These are phyloP conservation scores for Ganoderma sinense DNA, from an alignment of 1,284 basidiomycete species.

Conservation along the genomic window DNA sequence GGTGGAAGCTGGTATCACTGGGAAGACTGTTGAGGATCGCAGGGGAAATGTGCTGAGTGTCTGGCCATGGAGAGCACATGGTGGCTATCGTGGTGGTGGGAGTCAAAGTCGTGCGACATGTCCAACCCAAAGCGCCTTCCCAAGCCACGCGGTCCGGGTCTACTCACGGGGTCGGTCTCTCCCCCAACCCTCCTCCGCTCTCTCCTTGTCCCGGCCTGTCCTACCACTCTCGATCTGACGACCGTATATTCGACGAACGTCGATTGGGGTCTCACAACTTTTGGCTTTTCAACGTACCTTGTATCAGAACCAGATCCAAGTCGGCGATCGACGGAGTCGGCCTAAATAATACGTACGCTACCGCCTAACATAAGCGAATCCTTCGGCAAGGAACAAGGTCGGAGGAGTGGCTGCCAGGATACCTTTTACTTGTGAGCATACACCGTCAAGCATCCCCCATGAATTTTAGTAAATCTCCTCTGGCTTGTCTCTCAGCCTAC, in stretches of 20 bases:
- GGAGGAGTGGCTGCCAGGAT: neutral
- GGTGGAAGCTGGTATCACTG: too few species aligned
- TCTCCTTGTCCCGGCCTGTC: neutral
- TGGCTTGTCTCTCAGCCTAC: neutral
- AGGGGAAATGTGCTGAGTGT: neutral
- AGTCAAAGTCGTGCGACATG: conserved; percentile 2
- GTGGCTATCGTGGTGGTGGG: neutral
- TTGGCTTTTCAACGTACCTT: too few species aligned
- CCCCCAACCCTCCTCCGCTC: neutral
- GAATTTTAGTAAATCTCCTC: neutral
- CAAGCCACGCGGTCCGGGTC: neutral
- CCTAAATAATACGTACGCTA: neutral
- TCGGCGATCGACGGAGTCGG: conserved; percentile 1
- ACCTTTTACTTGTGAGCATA: neutral
- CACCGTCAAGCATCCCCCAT: neutral
- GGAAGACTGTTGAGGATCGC: too few species aligned
- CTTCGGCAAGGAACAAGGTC: conserved; percentile 1
- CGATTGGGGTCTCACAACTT: neutral
- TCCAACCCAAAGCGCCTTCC: neutral
- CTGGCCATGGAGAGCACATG: neutral
- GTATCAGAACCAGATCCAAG: neutral
- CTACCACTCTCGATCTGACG: neutral
- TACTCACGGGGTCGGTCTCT: neutral
- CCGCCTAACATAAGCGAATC: neutral
- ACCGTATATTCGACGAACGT: neutral